phyloP scores from a whole-genome alignment of 495 filamentous ascomycete genomes.

The Saxophila tyrrhenica region DNA sequence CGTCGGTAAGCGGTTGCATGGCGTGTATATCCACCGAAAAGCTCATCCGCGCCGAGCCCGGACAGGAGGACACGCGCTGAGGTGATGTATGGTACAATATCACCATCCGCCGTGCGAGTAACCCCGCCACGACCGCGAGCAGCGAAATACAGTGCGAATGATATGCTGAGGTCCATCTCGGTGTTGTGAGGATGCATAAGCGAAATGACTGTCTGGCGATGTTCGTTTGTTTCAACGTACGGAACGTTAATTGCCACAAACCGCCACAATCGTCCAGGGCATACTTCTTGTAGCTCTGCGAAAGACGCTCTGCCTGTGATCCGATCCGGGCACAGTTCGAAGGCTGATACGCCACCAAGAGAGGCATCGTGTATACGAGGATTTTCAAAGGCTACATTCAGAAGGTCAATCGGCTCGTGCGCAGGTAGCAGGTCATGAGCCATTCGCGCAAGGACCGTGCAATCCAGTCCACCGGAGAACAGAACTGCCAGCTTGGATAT shows the following conservation, averaged over 20 bases:
- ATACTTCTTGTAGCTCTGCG: slow-evolving; percentile 58
- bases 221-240: slow-evolving; percentile 58
- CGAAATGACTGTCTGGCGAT: slow-evolving; percentile 55
- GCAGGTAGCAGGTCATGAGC: slow-evolving; percentile 65
- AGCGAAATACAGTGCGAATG: slow-evolving; percentile 84
- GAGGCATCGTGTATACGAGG: slow-evolving; percentile 41
- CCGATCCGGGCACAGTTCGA: slow-evolving; percentile 80
- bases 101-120: slow-evolving; percentile 15
- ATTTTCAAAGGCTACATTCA: slow-evolving; percentile 97
- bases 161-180: slow-evolving; percentile 98
- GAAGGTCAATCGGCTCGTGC: slow-evolving; percentile 63
- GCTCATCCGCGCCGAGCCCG: slow-evolving; percentile 89
- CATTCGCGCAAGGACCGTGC: slow-evolving; percentile 73
- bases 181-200: slow-evolving; percentile 90
- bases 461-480: slow-evolving; percentile 92
- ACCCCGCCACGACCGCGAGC: slow-evolving; percentile 59
- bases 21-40: slow-evolving; percentile 86
- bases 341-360: slow-evolving; percentile 36
- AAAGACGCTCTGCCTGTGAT: slow-evolving; percentile 69
- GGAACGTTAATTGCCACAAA: slow-evolving; percentile 83
- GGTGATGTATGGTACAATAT: slow-evolving; percentile 45
- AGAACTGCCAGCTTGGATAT: slow-evolving; percentile 58
- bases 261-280: slow-evolving; percentile 62
- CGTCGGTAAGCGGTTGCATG: slow-evolving; percentile 67
- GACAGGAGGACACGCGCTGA: slow-evolving; percentile 76